A percentile compares a stretch with the other conserved stretches of the same genome.
Evolutionary conservation across 1,284 basidiomycete genomes (phyloP).

Genomic region (Rhodotorula mucilaginosa): DNA sequence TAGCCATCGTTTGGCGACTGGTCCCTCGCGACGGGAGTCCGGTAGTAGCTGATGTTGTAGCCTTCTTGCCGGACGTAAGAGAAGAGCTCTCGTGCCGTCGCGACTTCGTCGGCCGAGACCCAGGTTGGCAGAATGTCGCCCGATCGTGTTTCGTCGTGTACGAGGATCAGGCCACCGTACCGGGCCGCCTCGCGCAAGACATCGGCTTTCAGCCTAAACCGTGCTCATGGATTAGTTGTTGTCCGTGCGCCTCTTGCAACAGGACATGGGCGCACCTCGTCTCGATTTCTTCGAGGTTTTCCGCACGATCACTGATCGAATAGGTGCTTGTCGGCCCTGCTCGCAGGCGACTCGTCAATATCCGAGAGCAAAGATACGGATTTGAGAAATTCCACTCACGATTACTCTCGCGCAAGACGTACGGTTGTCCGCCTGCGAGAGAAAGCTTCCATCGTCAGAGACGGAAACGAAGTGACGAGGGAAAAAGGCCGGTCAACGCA

Average conservation of each 20-base stretch:
- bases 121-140: constrained; percentile 88
- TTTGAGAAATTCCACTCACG: not conserved
- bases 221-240: not conserved
- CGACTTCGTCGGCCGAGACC: constrained; percentile 87
- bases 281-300: constrained; percentile 95
- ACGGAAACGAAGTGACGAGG: not conserved
- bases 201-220: constrained; percentile 69
- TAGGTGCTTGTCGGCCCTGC: constrained; percentile 78
- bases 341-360: not conserved
- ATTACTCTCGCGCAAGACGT: constrained; percentile 83
- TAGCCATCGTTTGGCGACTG: constrained; percentile 70
- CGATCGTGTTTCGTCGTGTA: constrained; percentile 57
- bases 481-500: constrained; percentile 46
- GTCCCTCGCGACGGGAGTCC: constrained; percentile 90
- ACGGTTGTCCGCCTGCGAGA: constrained; percentile 59
- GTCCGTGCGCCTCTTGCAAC: not conserved
- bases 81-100: constrained; percentile 86
- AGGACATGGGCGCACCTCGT: constrained; percentile 52
- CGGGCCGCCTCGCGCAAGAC: constrained; percentile 85
- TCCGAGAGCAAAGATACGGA: no score
- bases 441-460: not conserved
- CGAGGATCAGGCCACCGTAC: constrained; percentile 85
- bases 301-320: constrained; percentile 81
- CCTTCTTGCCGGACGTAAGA: constrained; percentile 72
- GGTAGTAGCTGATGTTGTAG: constrained; percentile 67